These are phyloP conservation scores for Xylariaceae sp. DNA, from an alignment of 2,329 filamentous ascomycete genomes.

Conservation along the genomic window DNA sequence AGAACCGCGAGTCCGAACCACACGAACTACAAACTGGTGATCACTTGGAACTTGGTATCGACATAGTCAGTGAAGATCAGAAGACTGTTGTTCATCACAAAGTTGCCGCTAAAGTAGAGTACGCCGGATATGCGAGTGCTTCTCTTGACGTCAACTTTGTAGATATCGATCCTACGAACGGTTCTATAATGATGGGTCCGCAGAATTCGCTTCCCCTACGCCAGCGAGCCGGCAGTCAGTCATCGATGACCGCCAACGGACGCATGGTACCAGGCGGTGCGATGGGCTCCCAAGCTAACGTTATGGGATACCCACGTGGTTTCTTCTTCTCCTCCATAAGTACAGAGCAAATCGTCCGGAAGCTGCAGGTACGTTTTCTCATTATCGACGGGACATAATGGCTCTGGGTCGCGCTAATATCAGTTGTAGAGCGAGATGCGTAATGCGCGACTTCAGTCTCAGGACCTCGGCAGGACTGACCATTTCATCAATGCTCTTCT, in stretches of 20 bases:
- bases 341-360: conserved; percentile 91
- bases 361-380: conserved; percentile 61
- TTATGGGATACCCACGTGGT: conserved; percentile 67
- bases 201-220: conserved; percentile 65
- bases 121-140: conserved; percentile 76
- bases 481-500: conserved; percentile 75
- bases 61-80: conserved; percentile 97
- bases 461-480: conserved; percentile 76
- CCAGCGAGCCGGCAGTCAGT: conserved; percentile 63
- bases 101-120: conserved; percentile 92
- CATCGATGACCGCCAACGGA: conserved; percentile 56
- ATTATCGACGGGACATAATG: not conserved
- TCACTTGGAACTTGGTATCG: conserved; percentile 89
- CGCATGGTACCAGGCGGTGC: conserved; percentile 52
- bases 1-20: conserved; percentile 94
- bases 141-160: conserved; percentile 85
- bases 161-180: conserved; percentile 78
- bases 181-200: conserved; percentile 64
- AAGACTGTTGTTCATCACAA: conserved; percentile 99
- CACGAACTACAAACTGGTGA: conserved; percentile 90
- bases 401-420: conserved; percentile 21
- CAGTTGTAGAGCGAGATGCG: conserved; percentile 74
- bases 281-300: conserved; percentile 48
- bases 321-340: conserved; percentile 86
- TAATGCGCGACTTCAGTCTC: conserved; percentile 77